Evolutionary conservation across 2,329 filamentous ascomycete genomes (phyloP).

Genomic region (Chaetothyriales sp.): DNA sequence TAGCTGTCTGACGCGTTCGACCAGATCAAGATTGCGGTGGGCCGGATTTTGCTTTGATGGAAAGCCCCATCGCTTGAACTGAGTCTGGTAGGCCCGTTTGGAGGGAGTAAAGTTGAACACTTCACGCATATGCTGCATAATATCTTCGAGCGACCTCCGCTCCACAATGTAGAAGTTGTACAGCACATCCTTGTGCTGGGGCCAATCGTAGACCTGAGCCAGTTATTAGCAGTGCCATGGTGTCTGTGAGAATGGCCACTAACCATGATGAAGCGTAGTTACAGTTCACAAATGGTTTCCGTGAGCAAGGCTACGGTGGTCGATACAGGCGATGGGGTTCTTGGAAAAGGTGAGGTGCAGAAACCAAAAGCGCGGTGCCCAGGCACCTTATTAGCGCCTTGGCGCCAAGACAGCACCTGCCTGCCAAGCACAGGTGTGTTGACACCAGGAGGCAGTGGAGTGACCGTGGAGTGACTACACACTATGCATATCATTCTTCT

Average conservation of each 20-base stretch:
- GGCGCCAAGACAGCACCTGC: not conserved
- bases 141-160: conserved; percentile 56
- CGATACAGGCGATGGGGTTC: not conserved
- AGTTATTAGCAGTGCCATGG: conserved; percentile 1
- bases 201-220: conserved; percentile 47
- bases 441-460: too few relatives aligned
- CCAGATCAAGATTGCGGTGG: conserved; percentile 54
- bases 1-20: conserved; percentile 57
- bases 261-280: not conserved
- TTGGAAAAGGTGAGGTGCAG: not conserved
- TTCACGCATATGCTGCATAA: conserved; percentile 56
- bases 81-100: conserved; percentile 62
- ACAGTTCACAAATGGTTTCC: not conserved
- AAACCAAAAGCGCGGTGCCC: not conserved
- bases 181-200: conserved; percentile 51
- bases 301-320: not conserved
- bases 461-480: too few relatives aligned
- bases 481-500: too few relatives aligned
- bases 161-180: conserved; percentile 65
- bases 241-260: not conserved
- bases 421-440: not conserved
- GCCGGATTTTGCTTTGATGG: conserved; percentile 60
- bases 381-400: not conserved
- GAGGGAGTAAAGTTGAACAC: conserved; percentile 57
- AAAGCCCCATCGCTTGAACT: conserved; percentile 68